Base-by-base conservation (phyloP, 257 asterid genomes). In the Haberlea rhodopensis region DNA sequence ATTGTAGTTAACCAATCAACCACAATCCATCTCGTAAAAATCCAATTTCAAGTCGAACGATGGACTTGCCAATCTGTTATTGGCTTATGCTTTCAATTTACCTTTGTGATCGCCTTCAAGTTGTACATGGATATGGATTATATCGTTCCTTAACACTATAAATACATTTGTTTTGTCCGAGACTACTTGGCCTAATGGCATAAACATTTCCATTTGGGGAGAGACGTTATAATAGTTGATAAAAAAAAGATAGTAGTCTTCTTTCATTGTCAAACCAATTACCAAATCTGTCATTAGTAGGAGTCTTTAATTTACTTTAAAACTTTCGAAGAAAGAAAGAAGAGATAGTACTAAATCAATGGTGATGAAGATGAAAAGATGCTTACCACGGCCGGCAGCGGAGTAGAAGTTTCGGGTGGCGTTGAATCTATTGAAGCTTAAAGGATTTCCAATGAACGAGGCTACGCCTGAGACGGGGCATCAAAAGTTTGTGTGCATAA, bases 381-480 rank as follows among this genome's bases (percentile, higher is more conserved):
- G 89, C 84, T 70, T 83, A 45, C 77, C 83, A 53, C 62, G 86
- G 80, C 70, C 73, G 40, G 48, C 72, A 15, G 29, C 63, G 19
- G 67, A 67, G 57, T 78, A 74, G 65, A 85, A 73, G 78, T 88
- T 76, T 37, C 78, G 79, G 67, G 95, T 86, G 73, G 83, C 79
- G 76, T 71, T 80, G 62, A 82, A 73, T 79, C 78, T 69, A 2
- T 1, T 79, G 63, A 80, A 73, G 80, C 74, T 86, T 0, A 82
- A 82, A 61, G 74, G 68, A 13, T 56, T 60, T 23, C 31, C 25
- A 43, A 20, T 1, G 75, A 59, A 20, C 2, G 75, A 52, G 2
- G 46, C 29, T 9, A 57, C 23, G 1, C 57, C 31, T 0, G 67
- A 45, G 34, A 22, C 28, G 23, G 59, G 57, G 27, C 46, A 48